These are phyloP conservation scores for Paraglomus occultum DNA, from an alignment of 192 early-diverging fungal species.

Conservation along the genomic window DNA sequence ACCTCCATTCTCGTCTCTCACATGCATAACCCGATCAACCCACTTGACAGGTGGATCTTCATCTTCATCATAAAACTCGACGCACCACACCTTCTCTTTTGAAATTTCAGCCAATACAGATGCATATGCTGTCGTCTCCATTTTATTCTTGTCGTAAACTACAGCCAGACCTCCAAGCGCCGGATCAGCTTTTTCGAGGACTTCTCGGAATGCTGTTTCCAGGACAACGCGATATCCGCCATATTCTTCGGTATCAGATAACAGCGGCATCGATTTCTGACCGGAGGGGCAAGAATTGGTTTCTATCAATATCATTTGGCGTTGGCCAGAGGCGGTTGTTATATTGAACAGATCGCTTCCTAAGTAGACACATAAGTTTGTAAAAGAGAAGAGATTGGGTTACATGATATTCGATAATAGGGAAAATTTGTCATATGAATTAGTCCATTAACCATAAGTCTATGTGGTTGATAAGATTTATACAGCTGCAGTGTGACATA, in stretches of 20 bases:
- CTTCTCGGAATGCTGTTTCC: constrained; percentile 74
- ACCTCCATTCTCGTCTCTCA: constrained; percentile 63
- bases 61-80: constrained; percentile 71
- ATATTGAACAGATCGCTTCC: constrained; percentile 88
- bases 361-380: constrained; percentile 29
- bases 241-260: constrained; percentile 73
- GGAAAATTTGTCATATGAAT: not conserved
- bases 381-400: constrained; percentile 9
- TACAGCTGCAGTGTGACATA: too few species aligned
- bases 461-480: not conserved
- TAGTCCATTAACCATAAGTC: constrained; percentile 10
- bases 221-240: constrained; percentile 81
- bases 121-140: constrained; percentile 86
- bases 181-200: constrained; percentile 59
- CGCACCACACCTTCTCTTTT: constrained; percentile 76
- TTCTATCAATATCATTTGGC: constrained; percentile 92
- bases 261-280: constrained; percentile 86
- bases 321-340: constrained; percentile 75
- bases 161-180: constrained; percentile 76
- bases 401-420: not conserved
- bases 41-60: constrained; percentile 74
- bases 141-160: constrained; percentile 83
- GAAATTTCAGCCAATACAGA: constrained; percentile 73
- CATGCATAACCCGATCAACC: constrained; percentile 69
- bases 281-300: constrained; percentile 91